Base-by-base conservation (phyloP, 2,329 filamentous ascomycete species). In the Rhynchosporium agropyri region DNA sequence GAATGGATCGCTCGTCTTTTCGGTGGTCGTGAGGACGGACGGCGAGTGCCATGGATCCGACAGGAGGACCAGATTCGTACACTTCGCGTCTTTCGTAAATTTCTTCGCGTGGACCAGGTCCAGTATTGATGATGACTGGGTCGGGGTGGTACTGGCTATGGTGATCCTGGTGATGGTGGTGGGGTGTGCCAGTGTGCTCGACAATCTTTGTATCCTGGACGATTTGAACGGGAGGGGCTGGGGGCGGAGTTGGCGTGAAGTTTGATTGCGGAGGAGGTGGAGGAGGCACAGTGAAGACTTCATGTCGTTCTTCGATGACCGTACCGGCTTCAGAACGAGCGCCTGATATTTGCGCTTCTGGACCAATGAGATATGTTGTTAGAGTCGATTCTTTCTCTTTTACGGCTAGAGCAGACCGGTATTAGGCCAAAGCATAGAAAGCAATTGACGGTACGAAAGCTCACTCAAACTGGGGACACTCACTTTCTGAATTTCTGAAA, bases 401-500 rank as follows among this genome's bases (percentile, higher is more conserved):
- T 20, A 63, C 63, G 15, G 55, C 63, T 61, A 56, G 26, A 38
- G 51, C 36, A 53, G 33, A 51, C 60, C 60, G 31, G 56, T 26
- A 67, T 69, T 66, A 65, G 54, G 65, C 43, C 55, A 57, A 59
- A 51, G 55, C 60, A 43, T 49, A 49, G 26, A 12, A 29, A 20
- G 33, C 29, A 20, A 46, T 56, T 10, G 53, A 61, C 43, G 51
- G 58, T 49, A 61, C 8, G 20, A 33, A 12, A 36, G 40, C 5
- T 13, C 45, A 28, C 26, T 31, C 4, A 29, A 38, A 58, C 20
- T 31, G n/a, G 40, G 42, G 48, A 36, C 10, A 72, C 80, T 72
- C 71, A 84, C 83, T 80, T 72, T 84, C 71, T 33, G 51, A 55
- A 36, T 45, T 83, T 73, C 83, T 87, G 77, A 91, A 92, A 38